phyloP scores from a whole-genome alignment of 169 alveolate genomes.

The Eimeria tenella region DNA sequence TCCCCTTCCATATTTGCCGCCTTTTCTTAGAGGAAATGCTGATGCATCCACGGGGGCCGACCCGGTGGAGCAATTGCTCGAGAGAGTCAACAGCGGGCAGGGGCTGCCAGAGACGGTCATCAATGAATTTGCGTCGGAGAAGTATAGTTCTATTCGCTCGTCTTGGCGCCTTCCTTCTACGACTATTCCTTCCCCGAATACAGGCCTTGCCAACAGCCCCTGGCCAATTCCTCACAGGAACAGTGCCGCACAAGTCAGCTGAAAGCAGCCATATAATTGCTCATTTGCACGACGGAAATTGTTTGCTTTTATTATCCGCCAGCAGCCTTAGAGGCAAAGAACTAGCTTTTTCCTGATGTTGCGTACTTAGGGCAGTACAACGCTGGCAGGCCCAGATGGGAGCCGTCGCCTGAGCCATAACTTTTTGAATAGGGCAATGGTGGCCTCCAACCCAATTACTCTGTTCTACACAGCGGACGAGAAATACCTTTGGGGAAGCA shows the following conservation, averaged over 20 bases:
- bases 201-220: slow-evolving; percentile 80
- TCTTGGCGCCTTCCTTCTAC: slow-evolving; percentile 75
- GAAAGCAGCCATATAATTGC: background rate
- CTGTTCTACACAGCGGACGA: slow-evolving; percentile 79
- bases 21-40: background rate
- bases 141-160: slow-evolving; percentile 34
- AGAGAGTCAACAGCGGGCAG: slow-evolving; percentile 49
- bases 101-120: slow-evolving; percentile 64
- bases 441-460: slow-evolving; percentile 78
- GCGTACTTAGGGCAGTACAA: slow-evolving; percentile 74
- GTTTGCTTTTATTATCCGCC: background rate
- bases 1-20: slow-evolving; percentile 69
- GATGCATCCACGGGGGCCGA: background rate
- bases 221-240: slow-evolving; percentile 82
- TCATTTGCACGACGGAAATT: background rate
- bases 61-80: slow-evolving; percentile 54
- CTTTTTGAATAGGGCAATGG: slow-evolving; percentile 76
- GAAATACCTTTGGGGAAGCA: slow-evolving; percentile 82
- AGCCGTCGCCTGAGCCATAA: slow-evolving; percentile 73
- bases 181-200: slow-evolving; percentile 37
- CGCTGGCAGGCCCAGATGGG: slow-evolving; percentile 76
- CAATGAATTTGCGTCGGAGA: slow-evolving; percentile 23
- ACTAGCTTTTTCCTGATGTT: background rate
- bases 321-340: background rate
- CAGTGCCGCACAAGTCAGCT: slow-evolving; percentile 78